Percentiles rank a stretch among this genome's conserved stretches.
phyloP scores from a whole-genome alignment of 495 filamentous ascomycete genomes.

The Endocarpon pusillum region DNA sequence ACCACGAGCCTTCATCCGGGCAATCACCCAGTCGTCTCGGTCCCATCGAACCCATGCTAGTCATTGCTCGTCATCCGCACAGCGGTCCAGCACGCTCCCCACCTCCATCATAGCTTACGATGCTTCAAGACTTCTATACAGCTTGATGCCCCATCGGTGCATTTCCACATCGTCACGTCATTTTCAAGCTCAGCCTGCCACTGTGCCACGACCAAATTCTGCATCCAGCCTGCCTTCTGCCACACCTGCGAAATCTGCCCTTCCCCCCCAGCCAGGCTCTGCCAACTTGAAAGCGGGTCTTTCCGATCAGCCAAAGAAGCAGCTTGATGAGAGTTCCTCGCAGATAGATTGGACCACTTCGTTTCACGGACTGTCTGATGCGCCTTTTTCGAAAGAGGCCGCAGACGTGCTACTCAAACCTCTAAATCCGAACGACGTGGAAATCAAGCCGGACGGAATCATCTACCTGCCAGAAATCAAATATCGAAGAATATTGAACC shows the following conservation, averaged over 20 bases:
- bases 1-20: too few relatives aligned
- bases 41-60: too few relatives aligned
- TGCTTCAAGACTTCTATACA: too few relatives aligned
- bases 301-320: constrained; percentile 32
- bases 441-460: constrained; percentile 94
- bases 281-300: constrained; percentile 31
- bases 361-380: constrained; percentile 68
- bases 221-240: constrained; percentile 10
- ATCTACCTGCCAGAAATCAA: constrained; percentile 97
- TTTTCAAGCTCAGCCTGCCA: too few relatives aligned
- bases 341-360: constrained; percentile 84
- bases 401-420: constrained; percentile 52
- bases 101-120: too few relatives aligned
- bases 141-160: too few relatives aligned
- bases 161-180: too few relatives aligned
- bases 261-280: constrained; percentile 6
- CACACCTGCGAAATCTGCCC: constrained; percentile 7
- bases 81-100: too few relatives aligned
- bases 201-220: constrained; percentile 7
- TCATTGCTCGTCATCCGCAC: too few relatives aligned
- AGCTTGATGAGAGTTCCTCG: constrained; percentile 15
- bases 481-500: constrained; percentile 80
- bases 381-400: constrained; percentile 61
- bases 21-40: too few relatives aligned
- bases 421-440: constrained; percentile 58